A percentile compares a stretch with the other conserved stretches of the same genome.
phyloP scores from a whole-genome alignment of 164 flowering plant genomes.

The Vitis labrusca region DNA sequence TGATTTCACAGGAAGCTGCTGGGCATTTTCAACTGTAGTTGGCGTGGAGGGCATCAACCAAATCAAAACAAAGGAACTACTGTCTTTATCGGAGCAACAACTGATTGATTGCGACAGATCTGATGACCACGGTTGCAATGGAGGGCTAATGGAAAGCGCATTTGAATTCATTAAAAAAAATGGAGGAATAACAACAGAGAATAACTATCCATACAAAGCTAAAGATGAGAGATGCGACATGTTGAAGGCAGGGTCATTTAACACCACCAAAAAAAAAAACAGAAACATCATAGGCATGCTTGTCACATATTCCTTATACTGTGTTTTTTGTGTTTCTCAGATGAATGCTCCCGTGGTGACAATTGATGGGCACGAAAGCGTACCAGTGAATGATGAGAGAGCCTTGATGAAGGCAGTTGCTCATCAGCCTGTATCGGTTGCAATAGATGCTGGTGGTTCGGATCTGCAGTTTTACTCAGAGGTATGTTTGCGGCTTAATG shows the following conservation, averaged over 20 bases:
- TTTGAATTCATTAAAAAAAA: constrained; percentile 42
- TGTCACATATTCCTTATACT: too few relatives aligned
- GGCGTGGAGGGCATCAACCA: constrained; percentile 68
- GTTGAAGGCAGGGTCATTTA: constrained; percentile 25
- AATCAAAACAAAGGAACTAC: constrained; percentile 44
- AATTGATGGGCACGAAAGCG: constrained; percentile 42
- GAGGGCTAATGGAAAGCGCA: constrained; percentile 67
- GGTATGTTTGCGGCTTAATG: constrained; percentile 5
- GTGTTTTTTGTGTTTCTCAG: constrained; percentile 9
- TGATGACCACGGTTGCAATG: constrained; percentile 61
- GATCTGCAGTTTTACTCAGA: constrained; percentile 44
- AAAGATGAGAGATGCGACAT: constrained; percentile 40
- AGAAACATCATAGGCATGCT: too few relatives aligned
- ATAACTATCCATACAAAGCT: constrained; percentile 48
- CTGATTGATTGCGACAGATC: constrained; percentile 56
- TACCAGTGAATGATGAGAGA: constrained; percentile 35
- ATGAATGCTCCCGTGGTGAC: constrained; percentile 27
- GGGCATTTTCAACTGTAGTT: constrained; percentile 73
- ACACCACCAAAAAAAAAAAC: too few relatives aligned
- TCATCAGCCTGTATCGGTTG: constrained; percentile 46
- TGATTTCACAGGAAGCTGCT: constrained; percentile 52
- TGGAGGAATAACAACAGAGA: constrained; percentile 55
- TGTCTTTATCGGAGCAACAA: constrained; percentile 72
- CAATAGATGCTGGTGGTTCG: constrained; percentile 38
- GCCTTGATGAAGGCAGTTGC: constrained; percentile 43